These are phyloP conservation scores for Rhazya stricta DNA, from an alignment of 257 asterid genomes.

Conservation along the genomic window DNA sequence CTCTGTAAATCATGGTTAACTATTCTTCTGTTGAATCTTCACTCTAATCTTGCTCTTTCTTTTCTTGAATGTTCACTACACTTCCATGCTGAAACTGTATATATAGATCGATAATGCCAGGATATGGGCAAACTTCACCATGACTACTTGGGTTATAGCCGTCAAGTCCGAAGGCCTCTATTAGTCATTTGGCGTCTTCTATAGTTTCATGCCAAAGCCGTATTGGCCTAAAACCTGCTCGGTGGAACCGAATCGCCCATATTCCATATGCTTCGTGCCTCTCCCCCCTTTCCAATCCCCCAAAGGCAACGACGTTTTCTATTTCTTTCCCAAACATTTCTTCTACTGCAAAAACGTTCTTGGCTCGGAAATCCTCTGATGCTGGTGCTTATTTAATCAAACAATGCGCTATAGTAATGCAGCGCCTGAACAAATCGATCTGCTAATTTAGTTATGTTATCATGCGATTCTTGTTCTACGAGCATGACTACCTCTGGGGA, in stretches of 20 bases:
- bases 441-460: constrained; percentile 31
- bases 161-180: constrained; percentile 25
- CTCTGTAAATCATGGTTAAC: too few species aligned
- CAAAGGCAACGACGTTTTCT: constrained; percentile 48
- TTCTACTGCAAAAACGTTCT: constrained; percentile 33
- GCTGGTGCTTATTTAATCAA: constrained; percentile 33
- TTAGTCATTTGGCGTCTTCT: constrained; percentile 39
- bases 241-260: constrained; percentile 38
- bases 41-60: too few species aligned
- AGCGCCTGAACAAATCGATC: constrained; percentile 49
- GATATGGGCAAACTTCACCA: constrained; percentile 46
- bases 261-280: constrained; percentile 46
- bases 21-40: too few species aligned
- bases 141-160: constrained; percentile 35
- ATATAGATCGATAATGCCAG: constrained; percentile 63
- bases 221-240: constrained; percentile 40
- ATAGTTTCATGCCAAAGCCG: constrained; percentile 42
- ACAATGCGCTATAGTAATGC: constrained; percentile 47
- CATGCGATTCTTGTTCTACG: constrained; percentile 51
- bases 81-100: constrained; percentile 52
- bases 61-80: too few species aligned
- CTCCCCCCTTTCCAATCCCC: constrained; percentile 47
- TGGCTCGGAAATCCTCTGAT: constrained; percentile 27
- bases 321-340: constrained; percentile 54
- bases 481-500: constrained; percentile 36